phyloP scores from a whole-genome alignment of 2,329 filamentous ascomycete genomes.

The Verticillium nubilum region DNA sequence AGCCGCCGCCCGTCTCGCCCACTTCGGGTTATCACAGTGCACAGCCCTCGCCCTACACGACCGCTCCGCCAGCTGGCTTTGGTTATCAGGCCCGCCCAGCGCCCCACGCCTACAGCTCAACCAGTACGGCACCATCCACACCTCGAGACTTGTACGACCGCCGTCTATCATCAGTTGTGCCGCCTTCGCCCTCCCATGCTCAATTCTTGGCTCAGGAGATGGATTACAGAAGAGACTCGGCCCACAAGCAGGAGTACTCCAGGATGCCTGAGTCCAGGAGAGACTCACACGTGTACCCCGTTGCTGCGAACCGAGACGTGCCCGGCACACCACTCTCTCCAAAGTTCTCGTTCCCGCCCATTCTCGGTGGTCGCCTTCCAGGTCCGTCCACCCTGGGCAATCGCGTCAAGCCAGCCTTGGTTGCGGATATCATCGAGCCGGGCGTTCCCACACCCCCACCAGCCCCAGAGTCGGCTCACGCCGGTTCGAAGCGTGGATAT shows the following conservation, averaged over 20 bases:
- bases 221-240: conserved; percentile 4
- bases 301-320: neutral
- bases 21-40: conserved; percentile 25
- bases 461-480: conserved; percentile 1
- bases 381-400: neutral
- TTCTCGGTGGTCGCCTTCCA: neutral
- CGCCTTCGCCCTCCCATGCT: conserved; percentile 30
- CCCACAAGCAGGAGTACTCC: conserved; percentile 7
- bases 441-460: neutral
- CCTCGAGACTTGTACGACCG: conserved; percentile 31
- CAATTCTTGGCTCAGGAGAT: neutral
- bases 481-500: conserved; percentile 12
- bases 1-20: conserved; percentile 26
- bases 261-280: neutral
- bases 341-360: neutral
- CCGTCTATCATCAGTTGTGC: conserved; percentile 26
- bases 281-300: neutral
- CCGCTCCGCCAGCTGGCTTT: conserved; percentile 29
- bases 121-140: conserved; percentile 18
- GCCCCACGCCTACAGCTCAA: conserved; percentile 23
- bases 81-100: conserved; percentile 20
- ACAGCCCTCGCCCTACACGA: conserved; percentile 34
- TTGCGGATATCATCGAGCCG: conserved; percentile 7
- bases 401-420: neutral
- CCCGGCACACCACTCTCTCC: neutral